Evolutionary conservation across 441 rosid genomes (phyloP).

Genomic region (Jatropha multifida): DNA sequence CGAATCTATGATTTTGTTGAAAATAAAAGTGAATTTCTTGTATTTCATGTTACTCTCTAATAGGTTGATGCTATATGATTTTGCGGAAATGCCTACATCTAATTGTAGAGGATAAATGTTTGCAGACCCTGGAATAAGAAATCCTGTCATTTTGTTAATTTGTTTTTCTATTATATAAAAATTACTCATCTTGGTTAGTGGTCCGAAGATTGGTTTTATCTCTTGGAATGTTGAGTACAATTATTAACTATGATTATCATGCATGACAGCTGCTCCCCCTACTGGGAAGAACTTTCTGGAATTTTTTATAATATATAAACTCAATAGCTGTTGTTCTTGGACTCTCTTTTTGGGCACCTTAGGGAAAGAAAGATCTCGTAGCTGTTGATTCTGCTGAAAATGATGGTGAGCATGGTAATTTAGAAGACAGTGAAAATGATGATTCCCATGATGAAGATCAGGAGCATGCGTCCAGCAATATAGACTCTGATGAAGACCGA

Average conservation of each 20-base stretch:
- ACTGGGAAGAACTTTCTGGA: not conserved
- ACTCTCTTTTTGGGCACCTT: constrained; percentile 20
- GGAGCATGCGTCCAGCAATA: constrained; percentile 53
- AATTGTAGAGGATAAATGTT: not conserved
- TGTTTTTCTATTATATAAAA: not conserved
- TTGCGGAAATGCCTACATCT: not conserved
- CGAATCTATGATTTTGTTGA: not conserved
- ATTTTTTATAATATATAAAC: not conserved
- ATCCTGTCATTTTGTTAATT: not conserved
- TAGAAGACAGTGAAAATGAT: constrained; percentile 54
- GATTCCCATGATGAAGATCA: constrained; percentile 31
- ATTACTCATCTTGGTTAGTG: not conserved
- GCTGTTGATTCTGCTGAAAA: constrained; percentile 69
- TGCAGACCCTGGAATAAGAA: not conserved
- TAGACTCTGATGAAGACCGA: constrained; percentile 84
- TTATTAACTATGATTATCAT: not conserved
- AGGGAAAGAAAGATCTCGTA: constrained; percentile 85
- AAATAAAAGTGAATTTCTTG: not conserved
- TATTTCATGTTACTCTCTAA: not conserved
- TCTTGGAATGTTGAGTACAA: not conserved
- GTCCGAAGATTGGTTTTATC: not conserved
- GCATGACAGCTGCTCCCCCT: not conserved
- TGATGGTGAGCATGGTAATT: constrained; percentile 42
- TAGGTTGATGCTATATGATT: not conserved
- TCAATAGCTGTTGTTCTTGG: too few relatives aligned